These are phyloP conservation scores for Sugiyamaella chiloensis DNA, from an alignment of 805 yeast species.

Conservation along the genomic window DNA sequence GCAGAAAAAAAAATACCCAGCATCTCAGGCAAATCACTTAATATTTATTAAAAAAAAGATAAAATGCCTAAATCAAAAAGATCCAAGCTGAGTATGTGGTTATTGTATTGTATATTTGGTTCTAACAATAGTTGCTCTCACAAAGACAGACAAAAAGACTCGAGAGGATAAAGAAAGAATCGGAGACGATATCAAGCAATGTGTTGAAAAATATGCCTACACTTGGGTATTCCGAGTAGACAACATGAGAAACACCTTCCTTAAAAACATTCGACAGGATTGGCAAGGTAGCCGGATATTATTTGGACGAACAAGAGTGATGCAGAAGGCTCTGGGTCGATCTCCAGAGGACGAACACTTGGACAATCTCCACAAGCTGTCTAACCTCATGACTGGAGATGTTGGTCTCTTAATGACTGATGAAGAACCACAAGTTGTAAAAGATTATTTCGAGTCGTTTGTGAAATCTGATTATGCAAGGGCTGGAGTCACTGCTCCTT, in stretches of 20 bases:
- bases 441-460: slow-evolving; percentile 78
- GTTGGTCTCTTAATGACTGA: slow-evolving; percentile 87
- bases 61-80: slow-evolving; percentile 97
- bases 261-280: slow-evolving; percentile 87
- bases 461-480: slow-evolving; percentile 81
- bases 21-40: too few species aligned
- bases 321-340: slow-evolving; percentile 89
- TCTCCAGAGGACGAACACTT: slow-evolving; percentile 85
- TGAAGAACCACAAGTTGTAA: slow-evolving; percentile 85
- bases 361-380: slow-evolving; percentile 71
- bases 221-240: slow-evolving; percentile 84
- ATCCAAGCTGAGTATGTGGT: slow-evolving; percentile 62
- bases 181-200: slow-evolving; percentile 83
- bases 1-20: too few species aligned
- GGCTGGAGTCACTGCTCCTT: slow-evolving; percentile 81
- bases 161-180: slow-evolving; percentile 86
- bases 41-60: slow-evolving; percentile 22
- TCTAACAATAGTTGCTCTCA: slow-evolving; percentile 61
- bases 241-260: slow-evolving; percentile 92
- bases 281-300: slow-evolving; percentile 90
- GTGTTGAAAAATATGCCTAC: slow-evolving; percentile 71
- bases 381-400: slow-evolving; percentile 66
- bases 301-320: slow-evolving; percentile 89
- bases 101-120: too few species aligned
- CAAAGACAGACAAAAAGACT: slow-evolving; percentile 95